Evolutionary conservation across 441 rosid species (phyloP).

Genomic region (Sinapis alba): DNA sequence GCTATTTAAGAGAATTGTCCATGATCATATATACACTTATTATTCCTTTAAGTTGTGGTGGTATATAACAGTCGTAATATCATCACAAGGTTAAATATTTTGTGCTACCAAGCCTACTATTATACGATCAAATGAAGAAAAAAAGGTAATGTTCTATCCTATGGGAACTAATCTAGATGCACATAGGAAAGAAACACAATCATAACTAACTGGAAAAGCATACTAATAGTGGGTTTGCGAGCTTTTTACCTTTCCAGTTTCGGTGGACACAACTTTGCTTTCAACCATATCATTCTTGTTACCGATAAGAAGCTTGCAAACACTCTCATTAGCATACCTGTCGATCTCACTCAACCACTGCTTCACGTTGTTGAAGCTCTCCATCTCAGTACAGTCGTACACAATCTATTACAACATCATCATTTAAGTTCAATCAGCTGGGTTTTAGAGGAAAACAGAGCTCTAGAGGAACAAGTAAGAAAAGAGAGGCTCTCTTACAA

Average conservation of each 20-base stretch:
- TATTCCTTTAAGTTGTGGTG: background rate
- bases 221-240: background rate
- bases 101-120: background rate
- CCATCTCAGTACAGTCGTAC: constrained; percentile 84
- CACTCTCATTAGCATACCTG: constrained; percentile 84
- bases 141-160: no score
- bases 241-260: constrained; percentile 60
- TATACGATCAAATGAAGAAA: background rate
- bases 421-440: background rate
- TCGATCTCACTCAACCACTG: constrained; percentile 94
- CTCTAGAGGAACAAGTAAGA: background rate
- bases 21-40: background rate
- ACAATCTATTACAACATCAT: constrained; percentile 58
- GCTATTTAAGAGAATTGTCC: no score
- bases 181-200: constrained; percentile 4
- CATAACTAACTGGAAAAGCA: no score
- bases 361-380: constrained; percentile 95
- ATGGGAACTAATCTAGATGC: no score
- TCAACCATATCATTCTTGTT: constrained; percentile 86
- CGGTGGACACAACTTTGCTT: constrained; percentile 33
- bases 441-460: background rate
- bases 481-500: constrained; percentile 48
- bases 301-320: constrained; percentile 84
- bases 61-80: constrained; percentile 2
- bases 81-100: background rate